A percentile compares a stretch with the other conserved stretches of the same genome.
phyloP scores from a whole-genome alignment of 176 grass and related monocot genomes.

The Neostapfia colusana region DNA sequence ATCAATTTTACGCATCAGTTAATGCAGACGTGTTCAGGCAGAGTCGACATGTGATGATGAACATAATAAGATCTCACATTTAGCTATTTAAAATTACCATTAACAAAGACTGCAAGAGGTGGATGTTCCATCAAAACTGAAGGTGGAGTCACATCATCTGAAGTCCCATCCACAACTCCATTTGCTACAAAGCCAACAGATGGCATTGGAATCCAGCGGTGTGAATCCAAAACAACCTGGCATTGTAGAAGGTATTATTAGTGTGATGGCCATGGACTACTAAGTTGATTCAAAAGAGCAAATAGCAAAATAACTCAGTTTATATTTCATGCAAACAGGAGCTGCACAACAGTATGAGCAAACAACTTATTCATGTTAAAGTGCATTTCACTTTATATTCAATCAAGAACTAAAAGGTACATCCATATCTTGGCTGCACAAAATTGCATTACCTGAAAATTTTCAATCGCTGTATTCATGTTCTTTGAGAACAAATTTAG shows the following conservation, averaged over 20 bases:
- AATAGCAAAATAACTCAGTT: neutral
- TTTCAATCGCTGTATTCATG: slow-evolving; percentile 76
- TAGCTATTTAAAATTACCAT: slow-evolving; percentile 54
- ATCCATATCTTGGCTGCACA: neutral
- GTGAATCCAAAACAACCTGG: slow-evolving; percentile 93
- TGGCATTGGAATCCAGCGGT: slow-evolving; percentile 91
- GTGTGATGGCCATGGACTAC: neutral
- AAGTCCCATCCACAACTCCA: slow-evolving; percentile 73
- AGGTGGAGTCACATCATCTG: slow-evolving; percentile 80
- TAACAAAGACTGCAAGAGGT: slow-evolving; percentile 96
- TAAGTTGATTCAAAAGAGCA: slow-evolving; percentile 9
- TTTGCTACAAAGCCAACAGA: slow-evolving; percentile 94
- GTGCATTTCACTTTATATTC: neutral
- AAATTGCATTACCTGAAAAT: slow-evolving; percentile 78
- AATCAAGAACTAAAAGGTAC: slow-evolving; percentile 11
- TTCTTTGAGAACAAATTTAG: slow-evolving; percentile 94
- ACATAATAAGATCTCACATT: neutral
- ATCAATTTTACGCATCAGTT: slow-evolving; percentile 9
- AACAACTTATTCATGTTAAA: neutral
- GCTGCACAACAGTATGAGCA: neutral
- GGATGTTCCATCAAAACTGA: slow-evolving; percentile 98
- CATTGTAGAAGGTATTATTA: slow-evolving; percentile 10
- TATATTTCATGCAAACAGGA: neutral
- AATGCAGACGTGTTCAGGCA: slow-evolving; percentile 3
- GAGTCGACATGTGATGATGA: slow-evolving; percentile 10